Conservation (phyloP, 1,284 basidiomycete species). For the Austroboletus olivaceoglutinosus region DNA sequence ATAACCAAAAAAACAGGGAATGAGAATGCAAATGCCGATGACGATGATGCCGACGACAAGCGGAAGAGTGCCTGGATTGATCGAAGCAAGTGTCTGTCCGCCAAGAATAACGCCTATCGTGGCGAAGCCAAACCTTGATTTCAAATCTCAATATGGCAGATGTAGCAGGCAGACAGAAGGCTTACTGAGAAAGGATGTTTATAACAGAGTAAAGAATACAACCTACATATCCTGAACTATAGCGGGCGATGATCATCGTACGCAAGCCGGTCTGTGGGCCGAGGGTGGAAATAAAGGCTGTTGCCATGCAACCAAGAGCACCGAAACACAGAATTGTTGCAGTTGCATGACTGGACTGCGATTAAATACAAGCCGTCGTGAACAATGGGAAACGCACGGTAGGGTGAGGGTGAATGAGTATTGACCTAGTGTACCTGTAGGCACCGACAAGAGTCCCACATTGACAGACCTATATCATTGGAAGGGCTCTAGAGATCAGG, state of each 20-base stretch:
- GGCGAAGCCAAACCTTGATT: constrained; percentile 44
- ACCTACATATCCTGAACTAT: constrained; percentile 56
- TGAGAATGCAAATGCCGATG: constrained; percentile 41
- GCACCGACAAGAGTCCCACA: constrained; percentile 52
- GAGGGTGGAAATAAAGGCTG: constrained; percentile 57
- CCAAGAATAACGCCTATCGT: constrained; percentile 47
- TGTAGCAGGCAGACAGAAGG: background rate
- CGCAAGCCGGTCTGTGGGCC: constrained; percentile 39
- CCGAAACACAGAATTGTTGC: constrained; percentile 46
- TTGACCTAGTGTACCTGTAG: constrained; percentile 57
- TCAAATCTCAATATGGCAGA: background rate
- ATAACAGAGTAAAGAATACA: constrained; percentile 55
- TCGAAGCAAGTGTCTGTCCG: constrained; percentile 46
- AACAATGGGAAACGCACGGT: constrained; percentile 31
- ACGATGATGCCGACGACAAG: constrained; percentile 35
- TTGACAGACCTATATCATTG: constrained; percentile 37
- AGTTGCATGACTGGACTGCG: constrained; percentile 37
- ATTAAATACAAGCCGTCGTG: background rate
- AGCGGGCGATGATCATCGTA: constrained; percentile 54
- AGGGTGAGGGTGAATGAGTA: constrained; percentile 52
- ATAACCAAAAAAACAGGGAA: constrained; percentile 54
- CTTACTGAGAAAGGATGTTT: constrained; percentile 56
- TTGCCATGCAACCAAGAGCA: constrained; percentile 40
- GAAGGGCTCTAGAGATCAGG: background rate
- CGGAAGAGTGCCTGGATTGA: constrained; percentile 38